These are phyloP conservation scores for Teratosphaeriaceae sp. DNA, from an alignment of 2,329 filamentous ascomycete species.

Conservation along the genomic window DNA sequence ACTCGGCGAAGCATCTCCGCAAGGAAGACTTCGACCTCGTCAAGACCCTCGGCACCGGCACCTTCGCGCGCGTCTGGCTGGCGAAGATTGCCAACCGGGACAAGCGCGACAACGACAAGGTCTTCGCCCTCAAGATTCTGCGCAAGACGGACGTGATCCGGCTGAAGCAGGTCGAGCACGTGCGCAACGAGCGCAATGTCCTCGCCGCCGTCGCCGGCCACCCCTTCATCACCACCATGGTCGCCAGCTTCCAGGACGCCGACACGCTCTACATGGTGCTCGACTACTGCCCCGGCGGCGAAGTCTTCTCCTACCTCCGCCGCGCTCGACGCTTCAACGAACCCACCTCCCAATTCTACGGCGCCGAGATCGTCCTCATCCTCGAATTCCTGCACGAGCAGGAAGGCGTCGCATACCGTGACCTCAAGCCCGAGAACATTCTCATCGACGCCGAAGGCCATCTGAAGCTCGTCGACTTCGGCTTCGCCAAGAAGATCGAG, in stretches of 20 bases:
- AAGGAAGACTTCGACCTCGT: constrained; percentile 63
- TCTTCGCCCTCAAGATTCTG: constrained; percentile 78
- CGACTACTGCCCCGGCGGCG: constrained; percentile 76
- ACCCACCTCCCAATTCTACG: constrained; percentile 71
- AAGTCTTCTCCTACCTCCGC: constrained; percentile 77
- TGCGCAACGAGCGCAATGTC: constrained; percentile 74
- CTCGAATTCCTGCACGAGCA: constrained; percentile 74
- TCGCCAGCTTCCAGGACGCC: constrained; percentile 71
- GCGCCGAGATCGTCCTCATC: constrained; percentile 75
- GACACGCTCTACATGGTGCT: constrained; percentile 78
- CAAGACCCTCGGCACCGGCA: constrained; percentile 70
- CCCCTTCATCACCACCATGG: constrained; percentile 74
- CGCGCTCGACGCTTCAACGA: constrained; percentile 75
- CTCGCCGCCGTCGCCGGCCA: constrained; percentile 71
- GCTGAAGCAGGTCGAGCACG: constrained; percentile 80
- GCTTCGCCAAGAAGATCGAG: constrained; percentile 74
- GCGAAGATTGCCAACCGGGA: constrained; percentile 54
- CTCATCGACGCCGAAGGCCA: constrained; percentile 71
- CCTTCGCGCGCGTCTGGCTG: constrained; percentile 74
- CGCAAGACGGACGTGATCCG: constrained; percentile 64
- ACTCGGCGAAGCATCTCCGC: constrained; percentile 41
- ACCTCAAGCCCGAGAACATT: constrained; percentile 78
- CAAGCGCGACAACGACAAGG: constrained; percentile 52
- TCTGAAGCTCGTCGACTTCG: constrained; percentile 78
- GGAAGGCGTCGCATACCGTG: constrained; percentile 73